Evolutionary conservation across 495 filamentous ascomycete genomes (phyloP), one percentile per base, ranked within the genome.

Genomic region (Trichocladium uniseriatum): DNA sequence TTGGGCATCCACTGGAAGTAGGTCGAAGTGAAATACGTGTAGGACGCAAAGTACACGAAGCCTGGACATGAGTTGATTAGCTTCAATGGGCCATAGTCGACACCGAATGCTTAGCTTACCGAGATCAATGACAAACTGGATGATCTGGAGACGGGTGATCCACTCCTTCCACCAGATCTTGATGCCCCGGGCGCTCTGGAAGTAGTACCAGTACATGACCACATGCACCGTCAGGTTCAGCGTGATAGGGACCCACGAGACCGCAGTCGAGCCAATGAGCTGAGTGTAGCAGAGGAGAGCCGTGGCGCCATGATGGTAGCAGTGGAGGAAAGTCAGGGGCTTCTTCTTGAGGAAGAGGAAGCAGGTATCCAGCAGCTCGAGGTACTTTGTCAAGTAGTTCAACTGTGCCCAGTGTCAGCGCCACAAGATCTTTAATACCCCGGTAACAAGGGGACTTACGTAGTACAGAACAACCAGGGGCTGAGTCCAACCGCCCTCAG

Each of bases 31-130:
- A 94, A 92, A 75, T 94, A 95, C 48, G 85, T 95, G 71, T 87
- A 96, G 28, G 90, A 92, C 46, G 92, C 92, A 55, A 87, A 94
- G 76, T 95, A 96, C 66, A 95, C 85, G 69, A 94, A 94, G 57
- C 80, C 84, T 88, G 52, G 14, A 27, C 2, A 32, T 7, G 16
- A 15, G 7, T n/a, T 21, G 38, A 2, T 70, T 51, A 67, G 61
- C 48, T 24, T 5, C 2, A 6, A 27, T 4, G 14, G 36, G 28
- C 29, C 6, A 37, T 11, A 3, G n/a, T 1, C 2, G 13, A 39
- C 2, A 28, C 40, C n/a, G 24, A 27, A 27, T 13, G n/a, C 15
- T 16, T 27, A 5, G 11, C 79, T 55, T 79, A 85, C 82, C 83
- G 45, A 88, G 77, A 56, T 87, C 84, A 64, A 88, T 80, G 61